Conservation (phyloP, 192 early-diverging fungal species). For the Entomortierella beljakovae region DNA sequence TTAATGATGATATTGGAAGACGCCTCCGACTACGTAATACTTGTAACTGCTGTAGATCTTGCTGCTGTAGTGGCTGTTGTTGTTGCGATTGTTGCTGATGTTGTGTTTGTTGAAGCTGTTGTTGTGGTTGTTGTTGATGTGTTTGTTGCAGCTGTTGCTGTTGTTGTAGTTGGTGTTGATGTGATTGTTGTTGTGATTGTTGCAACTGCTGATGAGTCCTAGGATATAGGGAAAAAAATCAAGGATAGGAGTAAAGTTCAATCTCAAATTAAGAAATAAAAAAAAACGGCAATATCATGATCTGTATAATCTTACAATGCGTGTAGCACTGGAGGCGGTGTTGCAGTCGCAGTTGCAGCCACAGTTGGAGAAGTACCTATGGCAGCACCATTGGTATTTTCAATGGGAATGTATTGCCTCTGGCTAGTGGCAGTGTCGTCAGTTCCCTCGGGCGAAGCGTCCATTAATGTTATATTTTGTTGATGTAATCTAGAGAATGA, state of each 20-base stretch:
- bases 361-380: no score
- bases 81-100: neutral
- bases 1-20: constrained; percentile 4
- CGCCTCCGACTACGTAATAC: constrained; percentile 21
- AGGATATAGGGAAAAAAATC: neutral
- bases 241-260: no score
- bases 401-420: neutral
- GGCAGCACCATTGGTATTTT: no score
- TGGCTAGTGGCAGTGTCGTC: neutral
- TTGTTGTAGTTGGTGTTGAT: constrained; percentile 2
- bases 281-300: no score
- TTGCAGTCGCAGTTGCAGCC: no score
- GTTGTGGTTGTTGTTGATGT: neutral
- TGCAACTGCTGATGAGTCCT: neutral
- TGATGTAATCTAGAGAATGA: neutral
- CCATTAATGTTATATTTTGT: neutral
- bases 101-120: neutral
- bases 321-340: no score
- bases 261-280: no score
- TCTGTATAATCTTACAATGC: no score
- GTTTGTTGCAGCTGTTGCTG: neutral
- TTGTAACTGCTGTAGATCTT: neutral
- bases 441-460: neutral
- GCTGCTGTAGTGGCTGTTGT: neutral
- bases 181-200: constrained; percentile 2